A percentile compares a stretch with the other conserved stretches of the same genome.
Evolutionary conservation across 2,329 filamentous ascomycete genomes (phyloP).

Genomic region (Fusarium transvaalense): DNA sequence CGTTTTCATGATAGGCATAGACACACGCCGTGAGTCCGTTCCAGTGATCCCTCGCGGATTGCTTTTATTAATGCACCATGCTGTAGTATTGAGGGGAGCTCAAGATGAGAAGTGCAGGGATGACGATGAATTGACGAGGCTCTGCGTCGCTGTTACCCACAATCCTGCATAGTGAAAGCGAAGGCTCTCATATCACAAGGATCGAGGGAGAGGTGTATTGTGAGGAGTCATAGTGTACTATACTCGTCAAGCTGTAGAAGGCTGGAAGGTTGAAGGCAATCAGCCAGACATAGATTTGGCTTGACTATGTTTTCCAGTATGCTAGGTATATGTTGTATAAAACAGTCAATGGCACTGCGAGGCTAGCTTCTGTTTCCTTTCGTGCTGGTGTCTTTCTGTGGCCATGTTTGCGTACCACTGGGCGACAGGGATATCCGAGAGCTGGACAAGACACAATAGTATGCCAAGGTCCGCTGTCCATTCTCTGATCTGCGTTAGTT

Average conservation of each 20-base stretch:
- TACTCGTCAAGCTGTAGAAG: not conserved
- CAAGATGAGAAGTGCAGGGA: not conserved
- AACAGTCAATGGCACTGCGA: not conserved
- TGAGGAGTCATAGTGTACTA: not conserved
- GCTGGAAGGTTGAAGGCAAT: not conserved
- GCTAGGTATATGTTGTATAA: not conserved
- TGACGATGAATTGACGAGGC: slow-evolving; percentile 32
- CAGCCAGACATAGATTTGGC: not conserved
- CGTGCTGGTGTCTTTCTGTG: not conserved
- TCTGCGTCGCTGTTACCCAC: slow-evolving; percentile 9
- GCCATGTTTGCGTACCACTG: not conserved
- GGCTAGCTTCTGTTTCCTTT: not conserved
- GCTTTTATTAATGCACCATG: not conserved
- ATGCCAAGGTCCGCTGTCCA: not conserved
- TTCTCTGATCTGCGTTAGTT: not conserved
- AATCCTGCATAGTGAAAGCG: not conserved
- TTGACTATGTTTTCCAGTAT: not conserved
- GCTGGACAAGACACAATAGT: not conserved
- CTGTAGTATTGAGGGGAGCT: slow-evolving; percentile 2
- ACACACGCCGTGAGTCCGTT: not conserved
- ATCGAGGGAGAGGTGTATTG: not conserved
- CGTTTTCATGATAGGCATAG: not conserved
- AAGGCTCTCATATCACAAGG: not conserved
- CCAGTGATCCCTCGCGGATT: not conserved
- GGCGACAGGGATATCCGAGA: slow-evolving; percentile 1